Evolutionary conservation across 257 asterid species (phyloP).

Genomic region (Nicotiana tabacum): DNA sequence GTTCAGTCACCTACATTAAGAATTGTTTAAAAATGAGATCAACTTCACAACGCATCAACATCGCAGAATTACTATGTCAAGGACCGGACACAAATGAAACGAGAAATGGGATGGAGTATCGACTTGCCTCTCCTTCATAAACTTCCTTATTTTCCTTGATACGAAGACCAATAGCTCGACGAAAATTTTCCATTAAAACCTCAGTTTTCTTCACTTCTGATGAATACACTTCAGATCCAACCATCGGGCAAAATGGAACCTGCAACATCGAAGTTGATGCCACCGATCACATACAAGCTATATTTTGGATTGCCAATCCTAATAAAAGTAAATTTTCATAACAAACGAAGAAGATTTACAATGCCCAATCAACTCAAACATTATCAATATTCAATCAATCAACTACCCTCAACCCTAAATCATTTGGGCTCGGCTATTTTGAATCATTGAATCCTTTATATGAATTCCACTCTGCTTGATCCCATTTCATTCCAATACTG

Average conservation of each 20-base stretch:
- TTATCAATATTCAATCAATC: neutral
- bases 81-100: neutral
- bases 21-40: neutral
- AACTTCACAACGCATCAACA: neutral
- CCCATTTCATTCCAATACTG: neutral
- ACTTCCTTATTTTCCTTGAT: conserved; percentile 96
- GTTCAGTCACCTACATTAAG: conserved; percentile 74
- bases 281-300: neutral
- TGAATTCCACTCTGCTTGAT: neutral
- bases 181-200: conserved; percentile 85
- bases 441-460: neutral
- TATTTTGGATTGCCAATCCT: neutral
- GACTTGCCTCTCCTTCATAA: conserved; percentile 89
- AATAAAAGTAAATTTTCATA: neutral
- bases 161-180: conserved; percentile 95
- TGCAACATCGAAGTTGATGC: conserved; percentile 21
- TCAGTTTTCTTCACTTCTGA: conserved; percentile 97
- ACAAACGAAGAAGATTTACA: neutral
- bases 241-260: conserved; percentile 99
- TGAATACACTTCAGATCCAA: conserved; percentile 95
- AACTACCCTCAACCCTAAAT: neutral
- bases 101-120: neutral
- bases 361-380: neutral
- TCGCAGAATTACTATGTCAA: neutral
- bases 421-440: neutral